Percentiles rank a stretch among this genome's conserved stretches.
Evolutionary conservation across 2,329 filamentous ascomycete species (phyloP).

Genomic region (Pochonia chlamydosporia): DNA sequence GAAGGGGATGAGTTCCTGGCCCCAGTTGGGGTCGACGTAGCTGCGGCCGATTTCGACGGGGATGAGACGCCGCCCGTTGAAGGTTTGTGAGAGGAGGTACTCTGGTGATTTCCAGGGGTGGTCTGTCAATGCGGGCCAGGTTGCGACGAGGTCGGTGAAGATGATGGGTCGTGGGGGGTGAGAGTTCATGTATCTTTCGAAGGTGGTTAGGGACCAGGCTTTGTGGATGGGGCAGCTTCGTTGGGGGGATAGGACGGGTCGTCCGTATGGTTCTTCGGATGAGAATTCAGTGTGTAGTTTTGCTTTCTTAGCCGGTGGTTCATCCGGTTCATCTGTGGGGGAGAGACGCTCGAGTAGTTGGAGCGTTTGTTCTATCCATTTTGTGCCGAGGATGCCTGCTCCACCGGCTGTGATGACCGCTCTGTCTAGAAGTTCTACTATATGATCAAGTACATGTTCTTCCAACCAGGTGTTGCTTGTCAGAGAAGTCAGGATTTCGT

Average conservation of each 20-base stretch:
- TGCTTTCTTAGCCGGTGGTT: slow-evolving; percentile 17
- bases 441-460: slow-evolving; percentile 37
- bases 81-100: slow-evolving; percentile 70
- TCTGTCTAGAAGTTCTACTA: slow-evolving; percentile 66
- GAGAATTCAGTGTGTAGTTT: slow-evolving; percentile 17
- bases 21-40: slow-evolving; percentile 83
- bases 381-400: slow-evolving; percentile 43
- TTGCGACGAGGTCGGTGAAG: slow-evolving; percentile 54
- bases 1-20: slow-evolving; percentile 74
- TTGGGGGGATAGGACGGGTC: slow-evolving; percentile 18
- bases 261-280: slow-evolving; percentile 20
- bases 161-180: slow-evolving; percentile 57
- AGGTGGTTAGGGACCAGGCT: slow-evolving; percentile 48
- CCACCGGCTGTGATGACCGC: slow-evolving; percentile 71
- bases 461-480: slow-evolving; percentile 4
- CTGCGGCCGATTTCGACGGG: slow-evolving; percentile 81
- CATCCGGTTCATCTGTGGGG: slow-evolving; percentile 3
- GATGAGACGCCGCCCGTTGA: slow-evolving; percentile 72
- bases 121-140: slow-evolving; percentile 71
- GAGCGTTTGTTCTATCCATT: slow-evolving; percentile 48
- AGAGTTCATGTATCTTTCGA: slow-evolving; percentile 55
- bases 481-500: slow-evolving; percentile 20
- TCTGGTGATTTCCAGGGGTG: slow-evolving; percentile 65
- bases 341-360: slow-evolving; percentile 30
- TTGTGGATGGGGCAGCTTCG: slow-evolving; percentile 22